Base-by-base conservation (phyloP, 306 rosid species). In the Acacia confusa region DNA sequence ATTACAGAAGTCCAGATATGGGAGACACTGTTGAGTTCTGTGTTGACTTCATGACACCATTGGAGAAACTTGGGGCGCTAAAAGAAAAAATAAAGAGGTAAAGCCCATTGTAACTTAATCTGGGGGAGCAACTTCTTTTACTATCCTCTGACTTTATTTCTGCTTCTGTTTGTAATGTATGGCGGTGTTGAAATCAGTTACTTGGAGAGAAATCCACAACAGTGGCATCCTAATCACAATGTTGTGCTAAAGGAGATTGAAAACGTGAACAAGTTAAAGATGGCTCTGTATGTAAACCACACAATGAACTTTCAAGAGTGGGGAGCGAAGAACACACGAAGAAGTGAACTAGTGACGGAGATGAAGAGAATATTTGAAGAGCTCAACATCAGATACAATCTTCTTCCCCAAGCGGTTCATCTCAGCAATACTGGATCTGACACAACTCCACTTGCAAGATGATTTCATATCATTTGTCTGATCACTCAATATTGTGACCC, bases 1-100 rank as follows among this genome's bases (percentile, higher is more conserved):
- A 92, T 66, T 95, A 91, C 88, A 85, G 99, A 87, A 95, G 99
- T 82, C 91, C 94, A 11, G 86, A 95, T 80, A 95, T 95, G 99
- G 85, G 85, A 7, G 99, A 95, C 19, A 2, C 6, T 5, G 77
- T 91, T 4, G 95, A 92, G 78, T 91, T 95, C 86, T 82, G 92
- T 0, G 82, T 95, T 71, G 91, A 87, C 87, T 93, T 95, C 74
- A 40, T 38, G 74, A 95, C 99, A 20, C 86, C 96, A 30, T 78
- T 79, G 50, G 94, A 95, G 92, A 91, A 74, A 85, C 92, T 93
- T 68, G 98, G 93, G 70, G 65, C 77, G 58, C 81, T 95, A 74
- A 88, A 85, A 68, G 97, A 88, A 27, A 90, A 60, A 79, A 47
- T 93, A 16, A 84, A 83, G 78, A 84, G 82, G 99, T 91, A 55